phyloP scores from a whole-genome alignment of 768 basidiomycete species.

The Boletus rubescentipes region DNA sequence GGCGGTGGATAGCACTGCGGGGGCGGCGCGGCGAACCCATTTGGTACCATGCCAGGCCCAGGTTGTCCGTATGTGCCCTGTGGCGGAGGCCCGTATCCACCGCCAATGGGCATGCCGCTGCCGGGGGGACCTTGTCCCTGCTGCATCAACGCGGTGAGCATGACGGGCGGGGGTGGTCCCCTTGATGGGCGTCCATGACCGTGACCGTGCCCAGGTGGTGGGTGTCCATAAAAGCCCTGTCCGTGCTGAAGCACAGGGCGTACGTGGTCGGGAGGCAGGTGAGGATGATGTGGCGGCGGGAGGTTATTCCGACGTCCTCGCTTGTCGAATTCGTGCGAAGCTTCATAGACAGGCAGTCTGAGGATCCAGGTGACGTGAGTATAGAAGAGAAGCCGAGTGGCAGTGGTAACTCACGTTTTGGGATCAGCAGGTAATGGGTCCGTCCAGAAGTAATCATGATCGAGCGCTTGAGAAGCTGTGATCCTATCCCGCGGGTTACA shows the following conservation, averaged over 20 bases:
- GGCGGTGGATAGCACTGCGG: slow-evolving; percentile 22
- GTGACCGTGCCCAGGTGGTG: slow-evolving; percentile 31
- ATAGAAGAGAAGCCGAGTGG: neutral
- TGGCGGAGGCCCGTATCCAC: slow-evolving; percentile 16
- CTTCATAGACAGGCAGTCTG: slow-evolving; percentile 75
- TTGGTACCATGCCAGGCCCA: slow-evolving; percentile 9
- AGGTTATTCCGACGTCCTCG: slow-evolving; percentile 55
- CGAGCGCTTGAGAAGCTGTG: slow-evolving; percentile 82
- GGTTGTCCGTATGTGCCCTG: slow-evolving; percentile 14
- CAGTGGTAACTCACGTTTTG: slow-evolving; percentile 53
- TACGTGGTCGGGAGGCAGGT: slow-evolving; percentile 31
- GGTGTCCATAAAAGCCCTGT: slow-evolving; percentile 28
- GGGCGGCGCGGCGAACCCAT: slow-evolving; percentile 18
- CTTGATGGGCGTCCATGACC: slow-evolving; percentile 32
- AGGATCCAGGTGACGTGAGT: neutral
- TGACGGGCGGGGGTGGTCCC: slow-evolving; percentile 27
- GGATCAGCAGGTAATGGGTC: slow-evolving; percentile 86
- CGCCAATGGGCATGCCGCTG: slow-evolving; percentile 1
- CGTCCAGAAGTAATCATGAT: slow-evolving; percentile 94
- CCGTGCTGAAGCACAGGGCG: slow-evolving; percentile 34
- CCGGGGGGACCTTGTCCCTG: slow-evolving; percentile 15
- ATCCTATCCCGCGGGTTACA: slow-evolving; percentile 84
- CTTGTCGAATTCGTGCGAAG: slow-evolving; percentile 82
- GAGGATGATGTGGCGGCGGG: slow-evolving; percentile 25
- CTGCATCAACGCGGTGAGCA: slow-evolving; percentile 34